phyloP scores from a whole-genome alignment of 345 rosid species.

The Moricandia arvensis region DNA sequence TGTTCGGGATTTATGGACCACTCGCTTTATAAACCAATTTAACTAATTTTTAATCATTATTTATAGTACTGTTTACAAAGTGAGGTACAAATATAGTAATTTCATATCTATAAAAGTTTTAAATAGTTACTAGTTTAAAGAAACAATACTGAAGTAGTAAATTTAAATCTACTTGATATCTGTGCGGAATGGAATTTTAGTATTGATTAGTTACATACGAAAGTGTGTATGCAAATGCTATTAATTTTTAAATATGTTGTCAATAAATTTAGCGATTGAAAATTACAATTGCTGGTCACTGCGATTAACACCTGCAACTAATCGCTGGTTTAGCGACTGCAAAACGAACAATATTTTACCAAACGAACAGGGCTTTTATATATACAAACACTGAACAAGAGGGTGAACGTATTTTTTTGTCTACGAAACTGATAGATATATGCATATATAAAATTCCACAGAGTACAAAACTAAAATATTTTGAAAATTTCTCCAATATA shows the following conservation, averaged over 20 bases:
- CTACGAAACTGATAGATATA: background rate
- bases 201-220: background rate
- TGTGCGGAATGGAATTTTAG: conserved; percentile 4
- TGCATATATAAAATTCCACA: background rate
- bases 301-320: too few relatives aligned
- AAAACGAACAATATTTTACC: too few relatives aligned
- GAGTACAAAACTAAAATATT: background rate
- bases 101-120: conserved; percentile 2
- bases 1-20: conserved; percentile 21
- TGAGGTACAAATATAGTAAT: conserved; percentile 13
- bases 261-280: too few relatives aligned
- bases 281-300: too few relatives aligned
- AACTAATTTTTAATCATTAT: background rate
- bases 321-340: too few relatives aligned
- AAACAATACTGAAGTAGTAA: conserved; percentile 15
- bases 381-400: background rate
- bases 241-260: background rate
- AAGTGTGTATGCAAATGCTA: background rate
- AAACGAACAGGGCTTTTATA: background rate
- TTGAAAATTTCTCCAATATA: background rate
- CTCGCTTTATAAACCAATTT: background rate
- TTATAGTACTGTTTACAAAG: conserved; percentile 7
- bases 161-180: background rate
- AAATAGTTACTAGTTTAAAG: background rate
- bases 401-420: background rate